Base-by-base conservation (phyloP, 1,139 yeast species). In the Arxiozyma bovina region DNA sequence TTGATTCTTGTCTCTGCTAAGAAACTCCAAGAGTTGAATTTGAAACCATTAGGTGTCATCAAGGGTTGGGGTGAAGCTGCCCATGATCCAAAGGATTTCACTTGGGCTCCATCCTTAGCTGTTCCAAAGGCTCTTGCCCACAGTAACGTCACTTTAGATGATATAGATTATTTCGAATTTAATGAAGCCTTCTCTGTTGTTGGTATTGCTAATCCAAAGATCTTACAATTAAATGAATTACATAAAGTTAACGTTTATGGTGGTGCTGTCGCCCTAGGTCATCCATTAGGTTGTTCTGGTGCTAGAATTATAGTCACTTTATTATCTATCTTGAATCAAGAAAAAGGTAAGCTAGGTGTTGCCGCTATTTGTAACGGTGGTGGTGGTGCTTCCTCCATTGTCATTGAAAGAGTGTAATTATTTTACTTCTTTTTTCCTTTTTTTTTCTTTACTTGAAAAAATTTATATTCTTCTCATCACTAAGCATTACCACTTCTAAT, bases 331-430 rank as follows among this genome's bases (percentile, higher is more conserved):
- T 80, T 93, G 69, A 64, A 74, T 47, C 96, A 90, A 75, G 93
- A 85, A 73, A 79, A 78, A 58, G 98, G 97, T 68, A 89, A 85
- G 76, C 74, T 83, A 63, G 99, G 99, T 71, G 89, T 82, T 62
- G 96, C 96, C 65, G 96, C 88, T 72, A 85, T 93, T 70, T 93
- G 98, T 79, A 93, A 93, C 73, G 98, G 99, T 77, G 99, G 99
- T 68, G 99, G 99, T 71, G 98, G 98, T 71, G 98, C 97, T 55
- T 85, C 96, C 56, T 83, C 95, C 42, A 73, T 88, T 62, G 86
- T 88, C 58, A 77, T 88, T 62, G 91, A 87, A 74, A 80, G 71
- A 64, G 63, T 74, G 48, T 70, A 58, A 55, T 15, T 15, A 25
- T 41, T 17, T 44, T 34, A 7, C 12, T 20, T 23, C 11, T 20